These are phyloP conservation scores for Xerocomellus chrysenteron DNA, from an alignment of 768 basidiomycete species.

Conservation along the genomic window DNA sequence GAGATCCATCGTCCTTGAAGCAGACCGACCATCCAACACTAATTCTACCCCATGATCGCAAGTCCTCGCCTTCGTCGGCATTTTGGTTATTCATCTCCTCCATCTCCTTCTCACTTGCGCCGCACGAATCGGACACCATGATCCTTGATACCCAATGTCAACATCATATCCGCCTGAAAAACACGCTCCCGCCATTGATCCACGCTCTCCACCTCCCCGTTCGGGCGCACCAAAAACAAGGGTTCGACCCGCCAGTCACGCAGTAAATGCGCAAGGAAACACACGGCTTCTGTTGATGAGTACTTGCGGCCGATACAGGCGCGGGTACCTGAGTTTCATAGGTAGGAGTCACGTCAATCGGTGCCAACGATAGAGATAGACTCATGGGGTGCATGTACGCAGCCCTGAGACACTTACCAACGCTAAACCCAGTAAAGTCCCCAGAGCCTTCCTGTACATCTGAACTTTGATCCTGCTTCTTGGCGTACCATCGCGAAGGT, in stretches of 20 bases:
- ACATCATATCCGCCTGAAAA: slow-evolving; percentile 6
- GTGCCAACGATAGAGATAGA: not conserved
- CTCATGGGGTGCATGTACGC: too few relatives aligned
- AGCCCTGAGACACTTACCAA: slow-evolving; percentile 7
- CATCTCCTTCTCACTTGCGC: not conserved
- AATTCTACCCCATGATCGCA: too few relatives aligned
- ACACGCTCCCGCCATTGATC: slow-evolving; percentile 18
- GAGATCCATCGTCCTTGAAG: too few relatives aligned
- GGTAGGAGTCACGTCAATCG: not conserved
- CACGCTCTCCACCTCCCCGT: slow-evolving; percentile 6
- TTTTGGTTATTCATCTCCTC: not conserved
- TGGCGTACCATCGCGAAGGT: slow-evolving; percentile 40
- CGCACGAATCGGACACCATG: slow-evolving; percentile 12
- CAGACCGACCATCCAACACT: too few relatives aligned
- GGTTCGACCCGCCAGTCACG: slow-evolving; percentile 54
- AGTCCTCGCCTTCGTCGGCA: too few relatives aligned
- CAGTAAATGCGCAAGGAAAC: slow-evolving; percentile 51
- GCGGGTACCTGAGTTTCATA: slow-evolving; percentile 40
- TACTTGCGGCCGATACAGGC: slow-evolving; percentile 55
- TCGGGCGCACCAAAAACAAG: slow-evolving; percentile 21
- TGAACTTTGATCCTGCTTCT: not conserved
- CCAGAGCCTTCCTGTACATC: not conserved
- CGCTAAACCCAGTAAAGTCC: slow-evolving; percentile 17
- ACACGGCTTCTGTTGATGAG: slow-evolving; percentile 48
- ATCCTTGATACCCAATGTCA: slow-evolving; percentile 19